These are phyloP conservation scores for Didymella lethalis DNA, from an alignment of 2,329 filamentous ascomycete species.

Conservation along the genomic window DNA sequence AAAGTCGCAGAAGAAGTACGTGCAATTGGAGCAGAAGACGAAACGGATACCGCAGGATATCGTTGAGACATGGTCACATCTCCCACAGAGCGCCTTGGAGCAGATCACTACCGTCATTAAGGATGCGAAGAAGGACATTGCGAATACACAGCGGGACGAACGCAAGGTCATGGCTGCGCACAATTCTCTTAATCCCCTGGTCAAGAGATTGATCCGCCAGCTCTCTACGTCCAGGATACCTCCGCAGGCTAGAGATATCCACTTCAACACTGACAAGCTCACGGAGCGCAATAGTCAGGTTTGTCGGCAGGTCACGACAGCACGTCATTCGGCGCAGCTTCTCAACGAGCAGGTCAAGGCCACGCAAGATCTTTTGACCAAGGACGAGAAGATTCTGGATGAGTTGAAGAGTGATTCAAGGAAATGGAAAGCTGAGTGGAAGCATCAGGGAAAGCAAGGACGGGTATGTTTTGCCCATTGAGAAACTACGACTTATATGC, in stretches of 20 bases:
- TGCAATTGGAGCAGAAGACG: constrained; percentile 46
- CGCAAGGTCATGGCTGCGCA: constrained; percentile 61
- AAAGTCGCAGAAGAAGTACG: constrained; percentile 35
- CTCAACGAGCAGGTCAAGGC: constrained; percentile 65
- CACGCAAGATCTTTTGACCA: constrained; percentile 55
- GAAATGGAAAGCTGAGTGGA: constrained; percentile 43
- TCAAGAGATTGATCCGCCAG: constrained; percentile 65
- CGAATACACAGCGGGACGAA: constrained; percentile 62
- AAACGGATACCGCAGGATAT: constrained; percentile 48
- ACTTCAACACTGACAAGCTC: constrained; percentile 71
- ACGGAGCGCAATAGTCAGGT: constrained; percentile 62
- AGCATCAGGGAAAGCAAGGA: constrained; percentile 41
- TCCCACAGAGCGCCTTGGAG: constrained; percentile 63
- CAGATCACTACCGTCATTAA: constrained; percentile 65
- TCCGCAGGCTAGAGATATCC: constrained; percentile 58
- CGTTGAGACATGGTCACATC: constrained; percentile 61
- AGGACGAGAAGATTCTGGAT: constrained; percentile 40
- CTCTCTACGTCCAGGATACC: constrained; percentile 72
- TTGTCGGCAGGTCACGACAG: constrained; percentile 64
- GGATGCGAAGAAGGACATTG: constrained; percentile 68
- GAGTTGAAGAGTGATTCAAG: constrained; percentile 41
- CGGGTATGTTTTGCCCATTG: constrained; percentile 30
- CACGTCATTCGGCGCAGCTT: constrained; percentile 69
- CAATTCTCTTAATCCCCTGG: constrained; percentile 63
- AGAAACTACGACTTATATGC: constrained; percentile 20